Evolutionary conservation across 2,329 filamentous ascomycete genomes (phyloP), one percentile per base, ranked within the genome.

Genomic region (Aspergillus phoenicis): DNA sequence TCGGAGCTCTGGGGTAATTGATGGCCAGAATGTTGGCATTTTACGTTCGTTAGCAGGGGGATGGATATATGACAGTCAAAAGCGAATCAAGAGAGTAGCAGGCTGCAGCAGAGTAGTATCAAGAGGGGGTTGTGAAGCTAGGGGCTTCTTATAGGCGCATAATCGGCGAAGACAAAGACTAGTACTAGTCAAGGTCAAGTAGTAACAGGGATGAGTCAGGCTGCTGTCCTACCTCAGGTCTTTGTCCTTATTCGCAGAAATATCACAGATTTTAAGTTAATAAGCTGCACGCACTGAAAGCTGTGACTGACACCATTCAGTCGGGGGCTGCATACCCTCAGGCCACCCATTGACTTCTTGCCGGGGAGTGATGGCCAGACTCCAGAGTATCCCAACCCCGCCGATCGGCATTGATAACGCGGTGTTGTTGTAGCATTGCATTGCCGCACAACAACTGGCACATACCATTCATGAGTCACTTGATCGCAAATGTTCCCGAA

Each of bases 1-100:
- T 59, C 82, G 79, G 36, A 91, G 82, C 30, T 87, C 79, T 6
- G 80, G 72, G 3, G 81, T 73, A 62, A 91, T 81, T 39, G 81
- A 81, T 17, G 81, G 71, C 71, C 81, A 88, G 73, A 85, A 88
- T 73, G 84, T 84, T 17, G 80, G 79, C 87, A 90, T 90, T n/a
- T 20, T 62, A 20, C 10, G 33, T 5, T 36, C 8, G 15, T 59
- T 45, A n/a, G 36, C 17, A n/a, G 28, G 10, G 11, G n/a, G 22
- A 24, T 30, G 26, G 10, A 15, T 49, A 15, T 13, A 2, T 28
- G 22, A 11, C 7, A 10, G 11, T 7, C 15, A n/a, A n/a, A 49
- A 49, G 24, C 26, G 47, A 17, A 17, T 17, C 26, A 49, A 17
- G 26, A 33, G 45, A 28, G 6, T 3, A 11, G 45, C 20, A 22